These are phyloP conservation scores for Termitomyces heimii DNA, from an alignment of 768 basidiomycete species.

Conservation along the genomic window DNA sequence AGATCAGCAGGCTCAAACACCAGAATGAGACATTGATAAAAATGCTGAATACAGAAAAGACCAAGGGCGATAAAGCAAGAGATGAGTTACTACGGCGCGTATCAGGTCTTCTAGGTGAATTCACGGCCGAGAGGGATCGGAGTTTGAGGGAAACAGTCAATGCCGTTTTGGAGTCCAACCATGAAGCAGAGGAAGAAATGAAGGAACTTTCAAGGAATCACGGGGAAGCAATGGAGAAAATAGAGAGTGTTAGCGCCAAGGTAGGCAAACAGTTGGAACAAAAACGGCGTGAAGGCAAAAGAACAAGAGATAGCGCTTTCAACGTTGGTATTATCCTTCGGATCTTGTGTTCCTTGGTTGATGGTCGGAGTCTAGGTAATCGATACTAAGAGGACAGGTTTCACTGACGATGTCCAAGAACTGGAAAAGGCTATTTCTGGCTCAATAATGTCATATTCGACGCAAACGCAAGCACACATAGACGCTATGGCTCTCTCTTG, in stretches of 20 bases:
- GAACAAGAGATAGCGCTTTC: slow-evolving; percentile 48
- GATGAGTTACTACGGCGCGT: slow-evolving; percentile 73
- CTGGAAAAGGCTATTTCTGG: slow-evolving; percentile 38
- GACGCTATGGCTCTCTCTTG: slow-evolving; percentile 38
- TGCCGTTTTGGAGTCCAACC: slow-evolving; percentile 49
- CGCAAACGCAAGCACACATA: slow-evolving; percentile 44
- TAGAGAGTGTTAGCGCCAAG: slow-evolving; percentile 35
- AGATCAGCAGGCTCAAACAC: slow-evolving; percentile 56
- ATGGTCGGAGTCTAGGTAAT: slow-evolving; percentile 30
- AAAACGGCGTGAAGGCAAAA: slow-evolving; percentile 43
- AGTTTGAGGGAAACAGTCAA: slow-evolving; percentile 55
- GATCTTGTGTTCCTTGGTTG: neutral
- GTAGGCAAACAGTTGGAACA: slow-evolving; percentile 36
- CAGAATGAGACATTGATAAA: slow-evolving; percentile 64
- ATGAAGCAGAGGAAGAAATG: slow-evolving; percentile 45
- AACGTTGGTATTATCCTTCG: slow-evolving; percentile 37
- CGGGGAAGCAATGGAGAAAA: slow-evolving; percentile 34
- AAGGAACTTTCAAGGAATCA: slow-evolving; percentile 44
- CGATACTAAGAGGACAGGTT: slow-evolving; percentile 27
- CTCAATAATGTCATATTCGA: slow-evolving; percentile 45
- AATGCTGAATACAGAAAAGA: slow-evolving; percentile 62
- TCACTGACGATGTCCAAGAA: slow-evolving; percentile 36
- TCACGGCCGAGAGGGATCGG: slow-evolving; percentile 61
- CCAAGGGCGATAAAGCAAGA: slow-evolving; percentile 60
- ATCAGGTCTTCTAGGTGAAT: slow-evolving; percentile 65